phyloP scores from a whole-genome alignment of 164 flowering plant genomes.

The Sextonia rubra region DNA sequence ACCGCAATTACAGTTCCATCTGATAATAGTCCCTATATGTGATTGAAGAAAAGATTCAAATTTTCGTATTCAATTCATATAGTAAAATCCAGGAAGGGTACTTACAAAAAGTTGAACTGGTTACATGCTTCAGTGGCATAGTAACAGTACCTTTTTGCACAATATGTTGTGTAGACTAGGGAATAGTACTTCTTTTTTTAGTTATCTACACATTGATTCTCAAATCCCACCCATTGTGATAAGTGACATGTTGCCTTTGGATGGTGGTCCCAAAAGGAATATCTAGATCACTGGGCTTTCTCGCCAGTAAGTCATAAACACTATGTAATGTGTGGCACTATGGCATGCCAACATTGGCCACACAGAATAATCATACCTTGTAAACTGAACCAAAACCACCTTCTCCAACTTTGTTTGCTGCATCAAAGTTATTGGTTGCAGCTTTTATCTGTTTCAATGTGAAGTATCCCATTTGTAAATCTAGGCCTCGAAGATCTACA shows the following conservation, averaged over 20 bases:
- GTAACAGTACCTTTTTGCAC: neutral
- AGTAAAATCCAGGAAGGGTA: neutral
- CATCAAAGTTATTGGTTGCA: slow-evolving; percentile 52
- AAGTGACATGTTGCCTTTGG: neutral
- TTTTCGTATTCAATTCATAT: neutral
- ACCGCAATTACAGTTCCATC: slow-evolving; percentile 74
- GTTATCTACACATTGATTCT: no score
- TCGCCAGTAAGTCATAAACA: neutral
- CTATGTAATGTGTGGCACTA: neutral
- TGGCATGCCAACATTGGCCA: neutral
- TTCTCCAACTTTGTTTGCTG: slow-evolving; percentile 51
- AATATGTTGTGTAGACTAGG: neutral
- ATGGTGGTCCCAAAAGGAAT: neutral
- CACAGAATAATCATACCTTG: slow-evolving; percentile 35
- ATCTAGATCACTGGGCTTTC: neutral
- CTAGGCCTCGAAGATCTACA: slow-evolving; percentile 33
- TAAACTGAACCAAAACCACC: slow-evolving; percentile 66
- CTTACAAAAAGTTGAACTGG: neutral
- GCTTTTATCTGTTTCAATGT: slow-evolving; percentile 46
- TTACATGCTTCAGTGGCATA: neutral
- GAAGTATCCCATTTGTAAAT: slow-evolving; percentile 37
- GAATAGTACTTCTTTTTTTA: neutral
- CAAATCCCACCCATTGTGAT: neutral
- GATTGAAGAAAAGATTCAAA: neutral
- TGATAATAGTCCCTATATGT: slow-evolving; percentile 50